Conservation (phyloP, 1,284 basidiomycete species). For the Ustilago hordei region DNA sequence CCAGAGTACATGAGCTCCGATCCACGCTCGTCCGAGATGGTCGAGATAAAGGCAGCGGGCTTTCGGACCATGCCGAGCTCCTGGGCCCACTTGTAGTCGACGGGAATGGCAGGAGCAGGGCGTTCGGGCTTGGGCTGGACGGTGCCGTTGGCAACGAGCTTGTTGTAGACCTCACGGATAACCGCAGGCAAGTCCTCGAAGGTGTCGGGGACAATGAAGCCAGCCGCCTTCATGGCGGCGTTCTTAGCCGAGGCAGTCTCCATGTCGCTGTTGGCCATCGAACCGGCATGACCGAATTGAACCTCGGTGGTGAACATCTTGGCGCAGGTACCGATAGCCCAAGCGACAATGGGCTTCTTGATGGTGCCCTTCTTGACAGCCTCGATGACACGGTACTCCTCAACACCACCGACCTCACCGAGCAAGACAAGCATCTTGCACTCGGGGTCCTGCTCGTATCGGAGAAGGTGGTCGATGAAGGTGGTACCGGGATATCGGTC, state of each 20-base stretch:
- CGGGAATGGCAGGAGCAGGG: slow-evolving; percentile 93
- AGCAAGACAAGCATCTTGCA: slow-evolving; percentile 99
- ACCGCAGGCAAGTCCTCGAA: slow-evolving; percentile 94
- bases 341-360: slow-evolving; percentile 98
- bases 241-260: slow-evolving; percentile 99
- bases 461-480: slow-evolving; percentile 98
- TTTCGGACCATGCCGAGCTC: slow-evolving; percentile 98
- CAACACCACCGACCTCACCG: slow-evolving; percentile 97
- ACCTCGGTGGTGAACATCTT: slow-evolving; percentile 99
- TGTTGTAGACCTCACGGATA: slow-evolving; percentile 86
- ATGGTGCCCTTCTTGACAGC: slow-evolving; percentile 93
- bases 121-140: slow-evolving; percentile 83
- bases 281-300: slow-evolving; percentile 98
- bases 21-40: slow-evolving; percentile 98
- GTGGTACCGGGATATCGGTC: slow-evolving; percentile 98
- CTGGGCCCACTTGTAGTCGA: slow-evolving; percentile 99
- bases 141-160: slow-evolving; percentile 79
- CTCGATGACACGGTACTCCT: slow-evolving; percentile 99
- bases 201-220: slow-evolving; percentile 96
- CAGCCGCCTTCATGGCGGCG: slow-evolving; percentile 90
- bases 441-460: slow-evolving; percentile 95
- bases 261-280: slow-evolving; percentile 95
- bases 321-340: slow-evolving; percentile 99
- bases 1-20: slow-evolving; percentile 98
- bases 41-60: slow-evolving; percentile 98